Percentiles rank a stretch among this genome's conserved stretches.
Conservation (phyloP, 768 basidiomycete species). For the Lentinula detonsa region DNA sequence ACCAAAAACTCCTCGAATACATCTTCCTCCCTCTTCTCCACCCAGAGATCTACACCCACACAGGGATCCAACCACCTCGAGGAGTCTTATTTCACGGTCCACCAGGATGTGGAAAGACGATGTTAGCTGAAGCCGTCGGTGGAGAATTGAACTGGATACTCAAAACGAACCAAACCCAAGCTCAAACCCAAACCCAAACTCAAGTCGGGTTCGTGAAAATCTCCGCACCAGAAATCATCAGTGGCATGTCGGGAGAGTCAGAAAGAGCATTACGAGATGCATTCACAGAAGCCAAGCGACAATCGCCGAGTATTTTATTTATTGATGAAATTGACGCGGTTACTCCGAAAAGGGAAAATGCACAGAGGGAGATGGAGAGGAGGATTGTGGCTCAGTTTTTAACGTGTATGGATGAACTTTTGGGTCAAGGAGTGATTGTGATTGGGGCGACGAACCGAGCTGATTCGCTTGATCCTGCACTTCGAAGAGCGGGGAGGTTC, state of each 20-base stretch:
- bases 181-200: no score
- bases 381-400: constrained; percentile 96
- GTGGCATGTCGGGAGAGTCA: constrained; percentile 97
- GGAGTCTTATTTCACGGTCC: constrained; percentile 94
- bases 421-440: constrained; percentile 80
- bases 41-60: constrained; percentile 92
- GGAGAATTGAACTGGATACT: constrained; percentile 44
- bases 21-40: constrained; percentile 93
- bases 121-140: constrained; percentile 91
- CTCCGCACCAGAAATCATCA: constrained; percentile 93
- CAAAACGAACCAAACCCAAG: no score
- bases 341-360: constrained; percentile 95
- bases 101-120: constrained; percentile 95
- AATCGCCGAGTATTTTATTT: constrained; percentile 91
- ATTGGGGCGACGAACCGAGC: constrained; percentile 97
- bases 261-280: constrained; percentile 95
- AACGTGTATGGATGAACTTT: constrained; percentile 91
- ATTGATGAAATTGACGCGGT: constrained; percentile 99
- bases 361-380: constrained; percentile 97
- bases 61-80: constrained; percentile 86
- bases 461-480: constrained; percentile 89
- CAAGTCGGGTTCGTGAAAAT: constrained; percentile 66
- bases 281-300: constrained; percentile 95
- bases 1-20: constrained; percentile 85
- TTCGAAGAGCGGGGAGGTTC: constrained; percentile 90